phyloP scores from a whole-genome alignment of 75 land plant species.

The Ceratopteris richardii region DNA sequence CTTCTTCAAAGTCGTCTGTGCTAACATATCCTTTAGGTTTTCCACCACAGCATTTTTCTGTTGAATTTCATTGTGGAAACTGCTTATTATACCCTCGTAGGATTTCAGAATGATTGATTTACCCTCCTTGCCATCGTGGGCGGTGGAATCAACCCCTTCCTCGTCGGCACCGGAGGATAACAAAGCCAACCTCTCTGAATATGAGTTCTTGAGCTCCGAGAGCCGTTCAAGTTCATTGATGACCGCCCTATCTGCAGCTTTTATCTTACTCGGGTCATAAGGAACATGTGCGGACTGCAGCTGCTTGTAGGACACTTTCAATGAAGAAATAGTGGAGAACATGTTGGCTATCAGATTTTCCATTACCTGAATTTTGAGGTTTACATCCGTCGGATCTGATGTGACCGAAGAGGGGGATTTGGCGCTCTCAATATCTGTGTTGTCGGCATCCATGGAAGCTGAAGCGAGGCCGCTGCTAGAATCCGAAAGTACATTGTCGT shows the following conservation, averaged over 20 bases:
- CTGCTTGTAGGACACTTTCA: conserved; percentile 64
- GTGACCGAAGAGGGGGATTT: background rate
- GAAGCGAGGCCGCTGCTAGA: background rate
- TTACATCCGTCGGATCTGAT: background rate
- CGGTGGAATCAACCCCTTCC: background rate
- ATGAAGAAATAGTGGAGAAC: conserved; percentile 51
- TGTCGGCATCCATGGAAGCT: conserved; percentile 2
- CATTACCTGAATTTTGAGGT: conserved; percentile 38
- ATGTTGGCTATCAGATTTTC: conserved; percentile 50
- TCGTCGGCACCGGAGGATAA: background rate
- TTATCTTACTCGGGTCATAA: conserved; percentile 69
- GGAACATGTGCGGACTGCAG: conserved; percentile 81
- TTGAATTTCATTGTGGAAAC: conserved; percentile 64
- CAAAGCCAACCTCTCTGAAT: conserved; percentile 34
- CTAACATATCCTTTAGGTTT: conserved; percentile 44
- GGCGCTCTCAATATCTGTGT: background rate
- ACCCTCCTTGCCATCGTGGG: background rate
- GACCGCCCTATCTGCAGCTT: conserved; percentile 69
- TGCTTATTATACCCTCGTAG: conserved; percentile 69
- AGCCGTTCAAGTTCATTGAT: conserved; percentile 68
- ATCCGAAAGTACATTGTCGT: background rate
- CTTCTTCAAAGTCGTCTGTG: conserved; percentile 37
- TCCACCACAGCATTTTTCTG: conserved; percentile 50
- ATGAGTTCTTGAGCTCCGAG: conserved; percentile 72
- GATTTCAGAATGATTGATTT: conserved; percentile 33